Evolutionary conservation across 2,329 filamentous ascomycete genomes (phyloP).

Genomic region (Pyrenophora teres): DNA sequence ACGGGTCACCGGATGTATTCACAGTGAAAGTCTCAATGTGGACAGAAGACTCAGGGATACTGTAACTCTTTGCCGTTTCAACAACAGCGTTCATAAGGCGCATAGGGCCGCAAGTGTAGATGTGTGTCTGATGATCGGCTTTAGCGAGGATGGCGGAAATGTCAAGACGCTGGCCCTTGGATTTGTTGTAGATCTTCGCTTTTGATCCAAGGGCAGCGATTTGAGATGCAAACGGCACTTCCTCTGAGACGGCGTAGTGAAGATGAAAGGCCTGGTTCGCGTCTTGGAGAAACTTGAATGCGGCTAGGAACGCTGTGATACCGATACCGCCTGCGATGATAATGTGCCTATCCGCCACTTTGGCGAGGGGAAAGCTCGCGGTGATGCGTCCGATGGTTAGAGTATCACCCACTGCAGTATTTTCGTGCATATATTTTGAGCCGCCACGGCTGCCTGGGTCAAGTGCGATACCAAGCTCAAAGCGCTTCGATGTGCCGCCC

Average conservation of each 20-base stretch:
- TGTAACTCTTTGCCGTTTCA: conserved; percentile 48
- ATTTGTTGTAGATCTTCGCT: conserved; percentile 59
- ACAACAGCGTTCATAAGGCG: conserved; percentile 61
- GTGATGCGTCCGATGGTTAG: conserved; percentile 60
- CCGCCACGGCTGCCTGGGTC: conserved; percentile 63
- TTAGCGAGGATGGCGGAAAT: conserved; percentile 53
- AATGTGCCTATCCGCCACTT: conserved; percentile 61
- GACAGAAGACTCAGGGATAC: conserved; percentile 57
- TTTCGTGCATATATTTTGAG: conserved; percentile 62
- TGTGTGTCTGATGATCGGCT: conserved; percentile 59
- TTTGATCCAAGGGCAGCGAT: conserved; percentile 51
- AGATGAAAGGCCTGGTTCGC: conserved; percentile 53
- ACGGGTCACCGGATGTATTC: conserved; percentile 62
- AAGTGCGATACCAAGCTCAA: conserved; percentile 64
- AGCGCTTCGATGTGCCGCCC: conserved; percentile 54
- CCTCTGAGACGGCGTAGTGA: conserved; percentile 62
- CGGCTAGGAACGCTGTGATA: conserved; percentile 65
- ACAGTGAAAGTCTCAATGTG: conserved; percentile 66
- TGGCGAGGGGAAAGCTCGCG: conserved; percentile 53
- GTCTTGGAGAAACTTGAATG: conserved; percentile 48
- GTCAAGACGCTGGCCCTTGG: conserved; percentile 58
- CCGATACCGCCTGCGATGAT: conserved; percentile 69
- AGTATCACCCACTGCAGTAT: conserved; percentile 54
- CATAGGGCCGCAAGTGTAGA: conserved; percentile 66
- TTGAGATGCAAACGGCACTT: conserved; percentile 61